phyloP scores from a whole-genome alignment of 2,329 filamentous ascomycete genomes.

The Grosmannia penicillata region DNA sequence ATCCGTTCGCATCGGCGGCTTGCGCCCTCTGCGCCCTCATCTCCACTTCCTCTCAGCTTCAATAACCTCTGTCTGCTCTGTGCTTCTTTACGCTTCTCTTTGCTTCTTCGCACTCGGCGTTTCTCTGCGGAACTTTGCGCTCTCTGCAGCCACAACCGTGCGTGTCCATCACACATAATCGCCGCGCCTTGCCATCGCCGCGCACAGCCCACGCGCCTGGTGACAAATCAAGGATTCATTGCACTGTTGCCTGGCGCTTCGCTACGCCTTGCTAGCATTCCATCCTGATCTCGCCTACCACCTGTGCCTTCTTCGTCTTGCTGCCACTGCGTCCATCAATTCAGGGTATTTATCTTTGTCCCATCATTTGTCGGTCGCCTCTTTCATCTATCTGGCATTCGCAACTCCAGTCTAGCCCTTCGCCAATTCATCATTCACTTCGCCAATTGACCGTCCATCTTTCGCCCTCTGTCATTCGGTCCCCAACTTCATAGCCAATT shows the following conservation, averaged over 20 bases:
- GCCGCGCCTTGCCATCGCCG: neutral
- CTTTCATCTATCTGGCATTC: too few species aligned
- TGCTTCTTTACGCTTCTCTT: neutral
- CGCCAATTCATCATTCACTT: too few species aligned
- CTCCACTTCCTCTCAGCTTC: neutral
- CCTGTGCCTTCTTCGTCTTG: too few species aligned
- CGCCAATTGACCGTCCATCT: neutral
- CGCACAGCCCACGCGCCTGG: too few species aligned
- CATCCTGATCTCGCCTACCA: neutral
- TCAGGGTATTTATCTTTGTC: neutral
- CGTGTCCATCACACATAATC: neutral
- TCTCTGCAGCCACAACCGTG: neutral
- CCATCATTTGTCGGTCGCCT: neutral
- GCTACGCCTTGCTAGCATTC: constrained; percentile 3
- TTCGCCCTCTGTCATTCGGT: too few species aligned
- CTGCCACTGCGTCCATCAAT: too few species aligned
- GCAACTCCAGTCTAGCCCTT: too few species aligned
- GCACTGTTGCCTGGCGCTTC: constrained; percentile 8
- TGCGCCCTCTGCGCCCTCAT: too few species aligned
- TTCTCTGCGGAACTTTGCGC: neutral
- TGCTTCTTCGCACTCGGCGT: neutral
- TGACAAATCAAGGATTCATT: constrained; percentile 3
- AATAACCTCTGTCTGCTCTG: neutral
- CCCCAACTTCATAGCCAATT: neutral
- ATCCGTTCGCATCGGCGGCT: too few species aligned